These are phyloP conservation scores for Fonsecaea pugnacius DNA, from an alignment of 2,329 filamentous ascomycete species.

Conservation along the genomic window DNA sequence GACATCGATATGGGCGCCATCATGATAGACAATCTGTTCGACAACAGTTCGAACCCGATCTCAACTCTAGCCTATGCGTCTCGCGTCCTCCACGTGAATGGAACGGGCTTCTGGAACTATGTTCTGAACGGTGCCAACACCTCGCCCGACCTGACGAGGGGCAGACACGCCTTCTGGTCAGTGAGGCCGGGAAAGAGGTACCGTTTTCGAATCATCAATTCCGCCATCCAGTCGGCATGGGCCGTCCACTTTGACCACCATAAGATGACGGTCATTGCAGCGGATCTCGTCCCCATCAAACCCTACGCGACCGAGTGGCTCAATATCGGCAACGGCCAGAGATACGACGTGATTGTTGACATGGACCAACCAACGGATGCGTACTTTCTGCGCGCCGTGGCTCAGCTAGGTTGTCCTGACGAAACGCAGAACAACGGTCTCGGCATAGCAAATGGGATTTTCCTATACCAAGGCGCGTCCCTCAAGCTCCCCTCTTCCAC, in stretches of 20 bases:
- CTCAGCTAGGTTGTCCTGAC: conserved; percentile 38
- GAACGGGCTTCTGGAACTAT: conserved; percentile 26
- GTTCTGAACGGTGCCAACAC: conserved; percentile 37
- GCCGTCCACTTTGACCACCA: conserved; percentile 60
- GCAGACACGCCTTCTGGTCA: conserved; percentile 35
- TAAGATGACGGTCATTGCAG: conserved; percentile 60
- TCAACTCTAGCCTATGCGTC: background rate
- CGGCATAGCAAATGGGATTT: conserved; percentile 38
- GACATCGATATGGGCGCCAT: conserved; percentile 45
- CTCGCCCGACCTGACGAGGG: conserved; percentile 28
- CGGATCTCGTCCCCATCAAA: conserved; percentile 58
- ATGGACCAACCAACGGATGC: conserved; percentile 45
- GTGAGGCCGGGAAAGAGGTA: conserved; percentile 42
- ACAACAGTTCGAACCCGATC: background rate
- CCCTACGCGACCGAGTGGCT: conserved; percentile 58
- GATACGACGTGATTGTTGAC: conserved; percentile 51
- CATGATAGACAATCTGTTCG: conserved; percentile 42
- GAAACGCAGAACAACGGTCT: conserved; percentile 31
- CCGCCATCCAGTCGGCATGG: conserved; percentile 56
- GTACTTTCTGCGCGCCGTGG: conserved; percentile 50
- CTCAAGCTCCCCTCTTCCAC: conserved; percentile 38
- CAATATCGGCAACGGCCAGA: conserved; percentile 52
- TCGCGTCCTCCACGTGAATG: background rate
- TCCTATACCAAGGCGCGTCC: conserved; percentile 37
- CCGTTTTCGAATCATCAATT: conserved; percentile 44